Conservation (phyloP, 78 protist genomes). For the Dictyostelium brefeldianum region DNA sequence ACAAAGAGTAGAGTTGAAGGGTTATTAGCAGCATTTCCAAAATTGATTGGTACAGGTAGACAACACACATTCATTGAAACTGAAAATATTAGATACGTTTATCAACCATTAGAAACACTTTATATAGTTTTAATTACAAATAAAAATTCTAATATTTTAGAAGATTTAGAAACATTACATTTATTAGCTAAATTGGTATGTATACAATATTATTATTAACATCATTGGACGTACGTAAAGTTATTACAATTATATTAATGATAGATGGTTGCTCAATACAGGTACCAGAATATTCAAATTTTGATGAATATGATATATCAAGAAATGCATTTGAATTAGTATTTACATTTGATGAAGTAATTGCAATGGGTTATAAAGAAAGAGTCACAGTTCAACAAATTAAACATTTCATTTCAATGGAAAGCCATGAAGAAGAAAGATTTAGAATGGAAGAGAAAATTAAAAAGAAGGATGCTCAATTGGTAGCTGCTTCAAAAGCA, state of each 20-base stretch:
- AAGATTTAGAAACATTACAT: conserved; percentile 96
- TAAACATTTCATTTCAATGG: conserved; percentile 91
- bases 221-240: no score
- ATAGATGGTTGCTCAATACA: conserved; percentile 38
- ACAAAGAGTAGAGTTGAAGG: conserved; percentile 96
- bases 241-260: conserved; percentile 85
- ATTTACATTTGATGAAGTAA: conserved; percentile 97
- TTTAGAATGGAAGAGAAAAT: conserved; percentile 75
- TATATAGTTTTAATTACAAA: conserved; percentile 94
- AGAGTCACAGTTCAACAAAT: conserved; percentile 87
- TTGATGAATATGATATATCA: conserved; percentile 85
- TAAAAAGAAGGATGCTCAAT: conserved; percentile 33
- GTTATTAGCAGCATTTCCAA: conserved; percentile 96
- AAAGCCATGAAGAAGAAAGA: conserved; percentile 94
- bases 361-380: conserved; percentile 88
- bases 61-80: conserved; percentile 98
- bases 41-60: conserved; percentile 89
- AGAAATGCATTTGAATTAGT: conserved; percentile 89
- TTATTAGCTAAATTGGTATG: conserved; percentile 86
- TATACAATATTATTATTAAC: conserved; percentile 96
- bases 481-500: neutral
- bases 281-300: conserved; percentile 83
- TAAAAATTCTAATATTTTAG: conserved; percentile 95
- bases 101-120: conserved; percentile 97
- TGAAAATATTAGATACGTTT: conserved; percentile 95